phyloP scores from a whole-genome alignment of 345 rosid genomes.

The Moricandia arvensis region DNA sequence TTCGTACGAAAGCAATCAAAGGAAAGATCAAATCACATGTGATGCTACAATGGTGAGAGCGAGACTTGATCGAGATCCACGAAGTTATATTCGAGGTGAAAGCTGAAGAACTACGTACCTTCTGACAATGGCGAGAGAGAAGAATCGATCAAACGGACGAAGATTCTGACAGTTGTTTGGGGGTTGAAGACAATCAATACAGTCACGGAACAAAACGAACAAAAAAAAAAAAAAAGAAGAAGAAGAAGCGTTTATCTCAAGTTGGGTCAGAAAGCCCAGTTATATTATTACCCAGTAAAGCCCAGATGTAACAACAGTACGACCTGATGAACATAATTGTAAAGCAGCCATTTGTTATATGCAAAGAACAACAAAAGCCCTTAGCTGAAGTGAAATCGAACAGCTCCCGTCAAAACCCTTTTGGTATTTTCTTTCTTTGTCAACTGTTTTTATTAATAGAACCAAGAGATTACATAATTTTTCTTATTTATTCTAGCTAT shows the following conservation, averaged over 20 bases:
- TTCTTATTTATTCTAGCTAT: too few relatives aligned
- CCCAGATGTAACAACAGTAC: neutral
- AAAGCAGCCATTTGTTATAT: neutral
- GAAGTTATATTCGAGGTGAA: neutral
- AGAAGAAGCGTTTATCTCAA: neutral
- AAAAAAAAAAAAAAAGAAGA: neutral
- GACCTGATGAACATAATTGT: neutral
- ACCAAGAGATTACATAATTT: too few relatives aligned
- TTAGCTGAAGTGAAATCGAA: too few relatives aligned
- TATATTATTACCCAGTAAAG: neutral
- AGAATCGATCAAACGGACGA: neutral
- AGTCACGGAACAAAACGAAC: neutral
- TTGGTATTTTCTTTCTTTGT: too few relatives aligned
- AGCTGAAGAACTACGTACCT: neutral
- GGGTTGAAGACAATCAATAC: neutral
- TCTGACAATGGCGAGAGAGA: neutral
- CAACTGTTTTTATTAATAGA: too few relatives aligned
- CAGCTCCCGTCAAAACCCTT: too few relatives aligned
- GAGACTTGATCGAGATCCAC: neutral
- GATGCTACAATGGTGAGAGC: neutral
- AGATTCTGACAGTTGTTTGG: neutral
- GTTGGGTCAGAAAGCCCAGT: neutral
- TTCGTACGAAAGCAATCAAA: neutral
- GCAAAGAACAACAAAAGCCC: too few relatives aligned
- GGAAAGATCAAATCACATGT: neutral